Base-by-base conservation (phyloP, 2,329 filamentous ascomycete species). In the Peltaster fructicola region DNA sequence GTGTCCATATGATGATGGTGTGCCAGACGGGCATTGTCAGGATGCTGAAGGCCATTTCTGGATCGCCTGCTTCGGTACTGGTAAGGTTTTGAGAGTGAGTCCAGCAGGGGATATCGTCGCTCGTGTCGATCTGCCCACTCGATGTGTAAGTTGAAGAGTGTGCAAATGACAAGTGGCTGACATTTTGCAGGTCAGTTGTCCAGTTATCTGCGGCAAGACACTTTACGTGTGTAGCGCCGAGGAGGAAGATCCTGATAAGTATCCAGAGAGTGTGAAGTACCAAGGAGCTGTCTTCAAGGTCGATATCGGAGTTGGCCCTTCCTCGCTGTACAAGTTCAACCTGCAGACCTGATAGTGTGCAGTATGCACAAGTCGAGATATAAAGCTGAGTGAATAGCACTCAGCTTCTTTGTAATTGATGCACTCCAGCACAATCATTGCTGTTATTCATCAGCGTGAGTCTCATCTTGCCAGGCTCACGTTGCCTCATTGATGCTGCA, bases 11-110 rank as follows among this genome's bases (percentile, higher is more conserved):
- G 73, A 73, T 23, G 67, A 69, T 8, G 57, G 56, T 5, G 60
- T 66, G 33, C 81, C 81, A 1, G 84, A 93, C 50, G 84, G 84
- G 2, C 84, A 85, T 52, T 73, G 74, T 33, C 66, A 90, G 41
- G 84, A 93, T 44, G 65, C 63, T 20, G 69, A 90, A 27, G 82
- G 81, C n/a, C 74, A 76, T 54, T 62, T 92, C 41, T 93, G 85
- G 84, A 73, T 77, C 32, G 78, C 80, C 6, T 61, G 88, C n/a
- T 88, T 80, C 45, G 81, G 81, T 26, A 77, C 75, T 33, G 59
- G 66, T 30, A 66, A 69, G 31, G 78, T 92, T 13, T 54, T 91
- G 36, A 69, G 76, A 47, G 73, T 92, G 42, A 68, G 65, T 23
- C 67, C 71, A 4, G 50, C 63, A 24, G 81, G 80, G 3, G 56